Conservation (phyloP, 305 asterid genomes). For the Ilex paraguariensis region DNA sequence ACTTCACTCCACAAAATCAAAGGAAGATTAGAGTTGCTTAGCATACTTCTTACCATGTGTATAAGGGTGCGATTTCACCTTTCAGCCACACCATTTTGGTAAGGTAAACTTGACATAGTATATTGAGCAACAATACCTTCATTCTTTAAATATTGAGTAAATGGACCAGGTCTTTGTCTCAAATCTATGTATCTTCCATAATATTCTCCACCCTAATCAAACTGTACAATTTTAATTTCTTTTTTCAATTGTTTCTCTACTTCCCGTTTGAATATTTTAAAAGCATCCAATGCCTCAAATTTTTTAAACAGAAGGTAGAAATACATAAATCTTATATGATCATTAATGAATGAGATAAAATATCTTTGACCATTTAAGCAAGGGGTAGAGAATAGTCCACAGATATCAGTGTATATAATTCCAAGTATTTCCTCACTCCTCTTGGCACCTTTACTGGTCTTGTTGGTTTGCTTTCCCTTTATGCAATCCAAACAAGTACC, state of each 20-base stretch:
- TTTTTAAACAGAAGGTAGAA: not conserved
- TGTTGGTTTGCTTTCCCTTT: too few species aligned
- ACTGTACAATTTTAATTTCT: not conserved
- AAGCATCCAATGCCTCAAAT: not conserved
- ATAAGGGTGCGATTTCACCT: not conserved
- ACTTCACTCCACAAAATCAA: not conserved
- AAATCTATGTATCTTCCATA: too few species aligned
- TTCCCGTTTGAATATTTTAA: not conserved
- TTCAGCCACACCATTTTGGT: not conserved
- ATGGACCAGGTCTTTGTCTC: not conserved
- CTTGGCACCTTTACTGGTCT: too few species aligned
- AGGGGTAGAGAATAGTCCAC: too few species aligned
- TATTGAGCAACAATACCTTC: not conserved
- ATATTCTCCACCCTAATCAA: too few species aligned
- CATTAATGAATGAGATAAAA: too few species aligned
- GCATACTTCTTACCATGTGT: too few species aligned
- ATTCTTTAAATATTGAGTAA: not conserved
- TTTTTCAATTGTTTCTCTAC: not conserved
- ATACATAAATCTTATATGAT: not conserved
- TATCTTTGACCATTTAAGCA: too few species aligned
- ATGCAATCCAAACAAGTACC: not conserved
- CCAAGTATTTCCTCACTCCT: too few species aligned
- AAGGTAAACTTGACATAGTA: not conserved
- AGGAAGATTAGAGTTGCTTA: not conserved
- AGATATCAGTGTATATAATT: too few species aligned